phyloP scores from a whole-genome alignment of 225 moss, liverwort and hornwort genomes.

The Polytrichum formosum region DNA sequence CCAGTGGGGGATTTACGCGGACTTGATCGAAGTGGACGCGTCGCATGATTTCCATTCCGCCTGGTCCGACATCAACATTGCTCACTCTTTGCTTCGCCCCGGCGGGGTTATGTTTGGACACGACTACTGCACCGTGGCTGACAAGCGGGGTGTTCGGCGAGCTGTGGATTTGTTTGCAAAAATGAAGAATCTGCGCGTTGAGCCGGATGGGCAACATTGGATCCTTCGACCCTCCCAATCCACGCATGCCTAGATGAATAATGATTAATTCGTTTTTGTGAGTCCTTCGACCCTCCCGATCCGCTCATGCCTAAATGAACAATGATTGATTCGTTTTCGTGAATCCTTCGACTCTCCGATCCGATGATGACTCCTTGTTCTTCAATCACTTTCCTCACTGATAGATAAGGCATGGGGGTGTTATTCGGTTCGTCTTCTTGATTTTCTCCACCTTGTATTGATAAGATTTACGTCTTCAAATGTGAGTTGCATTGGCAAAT shows the following conservation, averaged over 20 bases:
- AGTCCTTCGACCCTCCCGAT: conserved; percentile 19
- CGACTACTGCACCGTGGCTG: conserved; percentile 59
- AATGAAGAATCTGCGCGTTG: conserved; percentile 56
- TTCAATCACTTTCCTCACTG: too few relatives aligned
- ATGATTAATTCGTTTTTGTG: too few relatives aligned
- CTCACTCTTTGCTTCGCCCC: conserved; percentile 41
- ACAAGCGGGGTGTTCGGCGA: conserved; percentile 62
- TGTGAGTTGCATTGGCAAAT: too few relatives aligned
- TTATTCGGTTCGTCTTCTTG: too few relatives aligned
- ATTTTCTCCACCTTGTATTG: too few relatives aligned
- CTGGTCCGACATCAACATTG: conserved; percentile 86
- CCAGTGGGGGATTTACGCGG: conserved; percentile 71
- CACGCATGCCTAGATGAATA: too few relatives aligned
- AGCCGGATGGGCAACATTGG: conserved; percentile 95
- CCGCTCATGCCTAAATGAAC: too few relatives aligned
- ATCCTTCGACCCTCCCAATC: conserved; percentile 29
- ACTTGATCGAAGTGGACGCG: conserved; percentile 91
- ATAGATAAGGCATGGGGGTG: too few relatives aligned
- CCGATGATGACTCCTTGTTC: too few relatives aligned
- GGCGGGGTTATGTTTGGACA: conserved; percentile 97
- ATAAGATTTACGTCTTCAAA: too few relatives aligned
- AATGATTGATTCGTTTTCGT: too few relatives aligned
- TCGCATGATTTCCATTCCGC: conserved; percentile 92
- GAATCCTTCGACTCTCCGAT: too few relatives aligned
- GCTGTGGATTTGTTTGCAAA: conserved; percentile 86